These are phyloP conservation scores for Salix koriyanagi DNA, from an alignment of 345 rosid species.

Conservation along the genomic window DNA sequence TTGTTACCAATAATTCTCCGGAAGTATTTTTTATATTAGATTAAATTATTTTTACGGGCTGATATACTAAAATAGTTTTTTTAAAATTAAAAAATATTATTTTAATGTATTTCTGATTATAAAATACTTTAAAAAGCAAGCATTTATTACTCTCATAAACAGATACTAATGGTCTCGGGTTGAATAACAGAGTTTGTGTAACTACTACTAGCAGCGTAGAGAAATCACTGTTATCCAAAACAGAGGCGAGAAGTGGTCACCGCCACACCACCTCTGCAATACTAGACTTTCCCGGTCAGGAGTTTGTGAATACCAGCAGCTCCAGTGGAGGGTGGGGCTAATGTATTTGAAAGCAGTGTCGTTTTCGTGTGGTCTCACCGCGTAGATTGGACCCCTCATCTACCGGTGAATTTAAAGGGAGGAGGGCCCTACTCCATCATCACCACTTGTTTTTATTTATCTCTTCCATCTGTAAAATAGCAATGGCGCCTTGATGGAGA, in stretches of 20 bases:
- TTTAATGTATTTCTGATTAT: too few species aligned
- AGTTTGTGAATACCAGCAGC: neutral
- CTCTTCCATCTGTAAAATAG: neutral
- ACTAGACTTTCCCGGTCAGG: neutral
- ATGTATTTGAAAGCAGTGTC: neutral
- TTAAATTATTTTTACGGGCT: too few species aligned
- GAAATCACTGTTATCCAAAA: neutral
- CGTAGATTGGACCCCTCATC: slow-evolving; percentile 4
- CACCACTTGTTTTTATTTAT: neutral
- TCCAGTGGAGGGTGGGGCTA: neutral
- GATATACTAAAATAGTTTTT: too few species aligned
- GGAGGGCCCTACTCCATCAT: neutral
- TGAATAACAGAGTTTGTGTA: neutral
- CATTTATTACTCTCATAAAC: too few species aligned
- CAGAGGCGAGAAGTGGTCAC: neutral
- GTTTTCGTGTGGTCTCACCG: neutral
- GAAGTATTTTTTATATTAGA: too few species aligned
- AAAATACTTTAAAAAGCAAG: too few species aligned
- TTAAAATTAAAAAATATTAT: too few species aligned
- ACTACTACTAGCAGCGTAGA: neutral
- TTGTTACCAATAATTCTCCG: neutral
- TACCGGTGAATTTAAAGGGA: neutral
- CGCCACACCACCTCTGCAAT: neutral
- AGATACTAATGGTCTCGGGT: neutral
- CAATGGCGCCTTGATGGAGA: slow-evolving; percentile 11